Conservation (phyloP, 1,139 yeast species). For the Nakaseomyces sp. region DNA sequence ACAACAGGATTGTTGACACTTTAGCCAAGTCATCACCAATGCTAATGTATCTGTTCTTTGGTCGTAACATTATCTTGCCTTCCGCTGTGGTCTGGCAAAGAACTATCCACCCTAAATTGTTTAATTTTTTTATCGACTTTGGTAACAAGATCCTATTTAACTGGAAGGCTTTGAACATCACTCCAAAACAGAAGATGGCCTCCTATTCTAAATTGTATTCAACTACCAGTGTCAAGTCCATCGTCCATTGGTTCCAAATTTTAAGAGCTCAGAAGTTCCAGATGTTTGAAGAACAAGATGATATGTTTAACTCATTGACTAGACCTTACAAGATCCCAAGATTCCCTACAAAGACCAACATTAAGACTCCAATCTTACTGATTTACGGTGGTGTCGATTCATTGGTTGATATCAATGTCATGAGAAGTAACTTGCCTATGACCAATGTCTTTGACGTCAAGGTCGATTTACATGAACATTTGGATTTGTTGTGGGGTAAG, state of each 20-base stretch:
- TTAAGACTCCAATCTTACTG: slow-evolving; percentile 59
- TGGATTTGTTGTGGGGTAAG: slow-evolving; percentile 84
- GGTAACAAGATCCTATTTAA: slow-evolving; percentile 61
- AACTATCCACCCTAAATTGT: slow-evolving; percentile 76
- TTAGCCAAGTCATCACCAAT: slow-evolving; percentile 74
- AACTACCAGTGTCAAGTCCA: slow-evolving; percentile 82
- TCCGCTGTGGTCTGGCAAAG: slow-evolving; percentile 76
- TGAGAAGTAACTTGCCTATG: slow-evolving; percentile 38
- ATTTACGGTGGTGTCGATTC: slow-evolving; percentile 78
- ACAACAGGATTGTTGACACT: slow-evolving; percentile 66
- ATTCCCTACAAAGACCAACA: slow-evolving; percentile 55
- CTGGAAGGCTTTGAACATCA: slow-evolving; percentile 69
- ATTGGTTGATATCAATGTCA: slow-evolving; percentile 71
- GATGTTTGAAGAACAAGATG: slow-evolving; percentile 65
- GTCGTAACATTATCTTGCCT: slow-evolving; percentile 62
- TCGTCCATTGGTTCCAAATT: slow-evolving; percentile 96
- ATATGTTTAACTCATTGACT: slow-evolving; percentile 32
- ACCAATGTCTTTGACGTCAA: slow-evolving; percentile 30
- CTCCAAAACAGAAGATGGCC: slow-evolving; percentile 60
- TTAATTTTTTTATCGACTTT: slow-evolving; percentile 60
- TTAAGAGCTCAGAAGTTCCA: slow-evolving; percentile 73
- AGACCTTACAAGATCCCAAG: slow-evolving; percentile 37
- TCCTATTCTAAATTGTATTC: slow-evolving; percentile 81
- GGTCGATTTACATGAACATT: slow-evolving; percentile 54
- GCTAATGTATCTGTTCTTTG: slow-evolving; percentile 64